Percentiles rank a stretch among this genome's conserved stretches.
phyloP scores from a whole-genome alignment of 257 asterid genomes.

The Lantana camara region DNA sequence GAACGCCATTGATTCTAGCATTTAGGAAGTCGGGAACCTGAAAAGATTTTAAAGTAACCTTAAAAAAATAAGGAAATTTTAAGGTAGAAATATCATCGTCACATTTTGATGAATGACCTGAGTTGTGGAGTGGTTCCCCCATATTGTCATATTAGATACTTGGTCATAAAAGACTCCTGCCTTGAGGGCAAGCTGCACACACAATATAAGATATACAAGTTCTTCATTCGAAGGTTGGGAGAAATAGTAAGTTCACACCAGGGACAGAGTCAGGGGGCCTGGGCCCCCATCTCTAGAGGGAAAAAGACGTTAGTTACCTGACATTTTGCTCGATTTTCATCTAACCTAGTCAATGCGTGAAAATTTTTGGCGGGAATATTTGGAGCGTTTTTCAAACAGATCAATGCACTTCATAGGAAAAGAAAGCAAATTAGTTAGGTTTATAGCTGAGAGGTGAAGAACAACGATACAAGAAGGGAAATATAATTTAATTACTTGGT shows the following conservation, averaged over 20 bases:
- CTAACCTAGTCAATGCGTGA: constrained; percentile 94
- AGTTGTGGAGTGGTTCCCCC: constrained; percentile 99
- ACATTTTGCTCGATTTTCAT: constrained; percentile 98
- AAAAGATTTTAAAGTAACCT: neutral
- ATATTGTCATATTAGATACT: constrained; percentile 89
- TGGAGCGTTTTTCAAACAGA: constrained; percentile 97
- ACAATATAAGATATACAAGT: neutral
- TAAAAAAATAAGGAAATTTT: neutral
- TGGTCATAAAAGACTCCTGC: constrained; percentile 97
- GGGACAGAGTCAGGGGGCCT: neutral
- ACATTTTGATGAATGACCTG: constrained; percentile 54
- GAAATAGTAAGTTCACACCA: neutral
- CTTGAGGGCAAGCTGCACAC: constrained; percentile 82
- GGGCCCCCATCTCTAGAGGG: too few species aligned
- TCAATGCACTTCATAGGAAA: constrained; percentile 77
- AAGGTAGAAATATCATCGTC: neutral
- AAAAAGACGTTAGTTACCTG: constrained; percentile 47
- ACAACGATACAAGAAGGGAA: constrained; percentile 1
- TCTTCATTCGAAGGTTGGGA: neutral
- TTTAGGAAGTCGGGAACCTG: constrained; percentile 97
- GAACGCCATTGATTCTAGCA: constrained; percentile 77
- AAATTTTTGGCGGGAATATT: constrained; percentile 89
- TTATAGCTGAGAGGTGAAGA: neutral
- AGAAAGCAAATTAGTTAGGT: constrained; percentile 37
- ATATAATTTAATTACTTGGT: constrained; percentile 65